Evolutionary conservation across 352 stramenopile genomes (phyloP).

Genomic region (Phytophthora sp.): DNA sequence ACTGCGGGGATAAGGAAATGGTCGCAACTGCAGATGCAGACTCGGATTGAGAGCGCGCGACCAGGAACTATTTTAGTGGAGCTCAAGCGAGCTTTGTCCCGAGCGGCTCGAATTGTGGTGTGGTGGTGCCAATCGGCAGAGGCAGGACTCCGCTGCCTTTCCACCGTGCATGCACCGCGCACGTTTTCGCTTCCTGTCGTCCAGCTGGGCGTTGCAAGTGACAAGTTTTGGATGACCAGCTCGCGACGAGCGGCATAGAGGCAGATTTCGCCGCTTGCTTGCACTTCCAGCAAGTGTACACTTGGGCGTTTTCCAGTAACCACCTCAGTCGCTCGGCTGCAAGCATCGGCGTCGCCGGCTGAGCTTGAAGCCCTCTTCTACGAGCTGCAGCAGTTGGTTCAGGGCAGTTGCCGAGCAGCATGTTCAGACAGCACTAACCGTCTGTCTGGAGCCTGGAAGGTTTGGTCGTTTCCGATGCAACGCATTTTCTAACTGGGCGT

Average conservation of each 20-base stretch:
- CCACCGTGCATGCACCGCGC: conserved; percentile 1
- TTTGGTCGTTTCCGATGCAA: not conserved
- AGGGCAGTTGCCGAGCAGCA: not conserved
- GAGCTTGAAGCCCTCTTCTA: too few species aligned
- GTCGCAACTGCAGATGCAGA: not conserved
- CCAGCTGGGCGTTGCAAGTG: conserved; percentile 32
- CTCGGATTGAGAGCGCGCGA: conserved; percentile 1
- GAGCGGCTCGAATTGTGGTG: conserved; percentile 10
- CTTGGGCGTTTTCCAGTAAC: too few species aligned
- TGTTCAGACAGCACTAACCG: not conserved
- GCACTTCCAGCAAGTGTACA: too few species aligned
- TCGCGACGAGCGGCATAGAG: conserved; percentile 28
- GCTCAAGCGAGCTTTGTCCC: not conserved
- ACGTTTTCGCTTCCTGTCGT: conserved; percentile 15
- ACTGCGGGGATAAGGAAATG: conserved; percentile 18
- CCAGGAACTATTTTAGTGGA: conserved; percentile 2
- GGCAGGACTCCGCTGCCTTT: conserved; percentile 21
- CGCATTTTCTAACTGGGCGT: too few species aligned
- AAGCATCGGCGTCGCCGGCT: not conserved
- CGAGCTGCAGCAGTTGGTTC: not conserved
- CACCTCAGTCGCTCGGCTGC: not conserved
- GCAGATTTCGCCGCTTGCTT: conserved; percentile 9
- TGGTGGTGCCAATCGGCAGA: conserved; percentile 25
- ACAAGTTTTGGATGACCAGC: conserved; percentile 31
- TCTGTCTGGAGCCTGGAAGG: not conserved